These are phyloP conservation scores for Artemisia annua DNA, from an alignment of 129 eudicot species.

Conservation along the genomic window DNA sequence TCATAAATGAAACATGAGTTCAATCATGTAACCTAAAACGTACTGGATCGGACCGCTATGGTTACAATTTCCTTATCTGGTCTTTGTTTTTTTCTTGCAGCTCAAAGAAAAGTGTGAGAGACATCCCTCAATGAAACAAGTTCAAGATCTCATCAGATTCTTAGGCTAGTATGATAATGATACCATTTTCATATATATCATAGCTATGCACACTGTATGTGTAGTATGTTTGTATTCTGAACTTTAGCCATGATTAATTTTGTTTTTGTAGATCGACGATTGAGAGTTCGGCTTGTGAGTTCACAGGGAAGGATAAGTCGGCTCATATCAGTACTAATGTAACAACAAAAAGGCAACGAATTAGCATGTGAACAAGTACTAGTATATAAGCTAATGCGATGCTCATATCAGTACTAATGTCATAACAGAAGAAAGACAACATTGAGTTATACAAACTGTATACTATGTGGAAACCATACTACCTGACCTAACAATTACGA, in stretches of 20 bases:
- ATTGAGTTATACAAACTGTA: too few species aligned
- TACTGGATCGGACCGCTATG: neutral
- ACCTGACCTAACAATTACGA: constrained; percentile 94
- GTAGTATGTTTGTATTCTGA: neutral
- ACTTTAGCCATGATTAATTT: constrained; percentile 18
- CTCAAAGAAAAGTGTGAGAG: constrained; percentile 95
- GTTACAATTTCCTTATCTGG: neutral
- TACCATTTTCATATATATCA: neutral
- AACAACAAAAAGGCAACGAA: neutral
- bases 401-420: neutral
- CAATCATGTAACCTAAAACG: neutral
- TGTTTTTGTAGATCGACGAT: constrained; percentile 77
- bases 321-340: too few species aligned
- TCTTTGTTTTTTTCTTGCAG: constrained; percentile 39
- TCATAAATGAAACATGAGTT: too few species aligned
- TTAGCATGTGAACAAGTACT: neutral
- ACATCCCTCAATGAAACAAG: constrained; percentile 96
- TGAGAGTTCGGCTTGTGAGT: constrained; percentile 98
- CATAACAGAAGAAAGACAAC: neutral
- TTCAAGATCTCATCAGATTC: constrained; percentile 97
- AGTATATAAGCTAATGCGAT: neutral
- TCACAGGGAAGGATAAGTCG: constrained; percentile 91
- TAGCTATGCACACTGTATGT: neutral
- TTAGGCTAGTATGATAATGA: constrained; percentile 62
- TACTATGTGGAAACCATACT: constrained; percentile 20